These are phyloP conservation scores for Lecanosticta acicola DNA, from an alignment of 2,329 filamentous ascomycete species.

Conservation along the genomic window DNA sequence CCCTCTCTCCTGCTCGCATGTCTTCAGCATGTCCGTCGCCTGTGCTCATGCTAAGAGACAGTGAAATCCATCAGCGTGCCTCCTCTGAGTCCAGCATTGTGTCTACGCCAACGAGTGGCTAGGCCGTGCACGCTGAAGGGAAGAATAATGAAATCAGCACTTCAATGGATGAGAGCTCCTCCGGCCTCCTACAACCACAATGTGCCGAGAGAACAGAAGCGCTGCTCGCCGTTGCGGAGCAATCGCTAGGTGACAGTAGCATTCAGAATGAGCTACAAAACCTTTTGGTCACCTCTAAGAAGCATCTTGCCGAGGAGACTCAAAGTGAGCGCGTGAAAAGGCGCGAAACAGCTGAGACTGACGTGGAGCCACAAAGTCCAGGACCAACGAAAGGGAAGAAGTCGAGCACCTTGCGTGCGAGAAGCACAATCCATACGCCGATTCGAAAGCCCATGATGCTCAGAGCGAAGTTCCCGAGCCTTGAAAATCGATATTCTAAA, in stretches of 20 bases:
- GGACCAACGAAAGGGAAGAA: neutral
- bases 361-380: slow-evolving; percentile 15
- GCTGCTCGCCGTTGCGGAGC: too few relatives aligned
- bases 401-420: neutral
- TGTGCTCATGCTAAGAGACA: neutral
- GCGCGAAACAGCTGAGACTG: slow-evolving; percentile 12
- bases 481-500: neutral
- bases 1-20: too few relatives aligned
- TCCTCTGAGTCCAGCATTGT: slow-evolving; percentile 6
- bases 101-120: slow-evolving; percentile 4
- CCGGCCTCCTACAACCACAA: too few relatives aligned
- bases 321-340: too few relatives aligned
- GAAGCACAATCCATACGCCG: neutral
- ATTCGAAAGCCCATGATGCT: neutral
- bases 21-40: neutral
- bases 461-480: neutral
- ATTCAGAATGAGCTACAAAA: slow-evolving; percentile 2
- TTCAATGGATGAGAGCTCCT: too few relatives aligned
- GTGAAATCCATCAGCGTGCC: neutral
- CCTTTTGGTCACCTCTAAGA: slow-evolving; percentile 3
- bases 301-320: neutral
- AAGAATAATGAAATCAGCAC: neutral
- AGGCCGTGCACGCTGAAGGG: neutral
- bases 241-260: neutral
- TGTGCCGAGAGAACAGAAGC: too few relatives aligned